Evolutionary conservation across 2,329 filamentous ascomycete species (phyloP).

Genomic region (Sporothrix sp.): DNA sequence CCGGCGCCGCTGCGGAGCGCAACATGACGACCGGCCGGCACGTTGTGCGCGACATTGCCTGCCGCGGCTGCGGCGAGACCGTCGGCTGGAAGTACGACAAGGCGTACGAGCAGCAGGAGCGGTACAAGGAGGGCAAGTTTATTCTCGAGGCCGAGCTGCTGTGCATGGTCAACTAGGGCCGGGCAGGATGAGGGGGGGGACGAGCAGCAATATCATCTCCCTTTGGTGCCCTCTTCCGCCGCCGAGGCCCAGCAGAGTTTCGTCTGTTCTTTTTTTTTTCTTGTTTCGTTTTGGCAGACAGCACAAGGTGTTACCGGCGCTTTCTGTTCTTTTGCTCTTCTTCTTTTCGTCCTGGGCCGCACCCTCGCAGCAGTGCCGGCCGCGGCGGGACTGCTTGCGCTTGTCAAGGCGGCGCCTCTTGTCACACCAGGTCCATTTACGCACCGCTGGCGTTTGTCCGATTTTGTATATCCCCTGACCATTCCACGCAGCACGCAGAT

Average conservation of each 20-base stretch:
- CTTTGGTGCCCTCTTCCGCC: neutral
- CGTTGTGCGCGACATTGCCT: constrained; percentile 85
- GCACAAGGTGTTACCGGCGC: neutral
- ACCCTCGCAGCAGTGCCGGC: no score
- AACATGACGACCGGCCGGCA: constrained; percentile 97
- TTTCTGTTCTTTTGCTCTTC: neutral
- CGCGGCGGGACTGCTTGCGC: no score
- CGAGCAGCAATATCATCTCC: no score
- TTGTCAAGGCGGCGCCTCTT: neutral
- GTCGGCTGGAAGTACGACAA: constrained; percentile 99
- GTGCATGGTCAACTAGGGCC: constrained; percentile 56
- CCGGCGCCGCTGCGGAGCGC: constrained; percentile 78
- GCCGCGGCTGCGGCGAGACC: constrained; percentile 80
- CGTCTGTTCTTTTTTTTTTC: neutral
- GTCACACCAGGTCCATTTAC: no score
- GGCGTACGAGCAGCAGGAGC: constrained; percentile 82
- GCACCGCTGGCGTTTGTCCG: no score
- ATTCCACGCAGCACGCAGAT: no score
- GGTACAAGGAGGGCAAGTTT: constrained; percentile 98
- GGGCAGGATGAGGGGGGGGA: neutral
- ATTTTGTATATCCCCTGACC: no score
- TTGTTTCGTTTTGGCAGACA: neutral
- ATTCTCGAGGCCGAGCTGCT: constrained; percentile 89
- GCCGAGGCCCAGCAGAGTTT: neutral
- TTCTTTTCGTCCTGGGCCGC: neutral